A percentile compares a stretch with the other conserved stretches of the same genome.
phyloP scores from a whole-genome alignment of 148 eudicot species.

The Camellia granthamiana region DNA sequence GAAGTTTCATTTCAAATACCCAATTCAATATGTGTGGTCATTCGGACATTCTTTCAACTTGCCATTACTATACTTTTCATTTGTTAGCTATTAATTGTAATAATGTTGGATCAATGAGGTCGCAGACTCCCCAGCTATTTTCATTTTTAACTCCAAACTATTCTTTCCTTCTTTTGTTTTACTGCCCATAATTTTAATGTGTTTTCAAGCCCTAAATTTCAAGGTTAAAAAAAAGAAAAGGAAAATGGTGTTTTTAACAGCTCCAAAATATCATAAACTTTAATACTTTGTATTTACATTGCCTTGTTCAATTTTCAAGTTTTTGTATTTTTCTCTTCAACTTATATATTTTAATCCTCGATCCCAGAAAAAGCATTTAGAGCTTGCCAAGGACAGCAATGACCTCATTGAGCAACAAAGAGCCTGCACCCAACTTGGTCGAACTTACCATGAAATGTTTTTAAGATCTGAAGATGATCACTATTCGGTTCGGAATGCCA shows the following conservation, averaged over 20 bases:
- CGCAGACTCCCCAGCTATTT: too few relatives aligned
- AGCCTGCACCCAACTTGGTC: constrained; percentile 94
- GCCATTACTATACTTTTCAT: neutral
- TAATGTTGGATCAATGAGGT: too few relatives aligned
- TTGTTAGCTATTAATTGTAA: too few relatives aligned
- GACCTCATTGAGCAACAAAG: constrained; percentile 93
- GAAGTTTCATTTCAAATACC: neutral
- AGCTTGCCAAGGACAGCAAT: constrained; percentile 65
- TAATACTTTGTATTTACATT: neutral
- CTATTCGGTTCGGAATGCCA: constrained; percentile 72
- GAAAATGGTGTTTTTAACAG: neutral
- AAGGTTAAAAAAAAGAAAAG: neutral
- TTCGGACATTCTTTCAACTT: neutral
- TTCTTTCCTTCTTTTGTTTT: too few relatives aligned
- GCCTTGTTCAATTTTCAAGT: neutral
- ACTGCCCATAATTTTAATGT: neutral
- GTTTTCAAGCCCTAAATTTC: neutral
- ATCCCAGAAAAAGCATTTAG: constrained; percentile 78
- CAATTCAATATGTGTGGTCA: neutral
- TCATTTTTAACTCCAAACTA: neutral
- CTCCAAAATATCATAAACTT: too few relatives aligned
- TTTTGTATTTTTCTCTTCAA: neutral
- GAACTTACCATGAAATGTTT: constrained; percentile 90
- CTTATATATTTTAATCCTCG: neutral
- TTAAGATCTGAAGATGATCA: constrained; percentile 57